phyloP scores from a whole-genome alignment of 2,329 filamentous ascomycete genomes.

The Meredithiella fracta region DNA sequence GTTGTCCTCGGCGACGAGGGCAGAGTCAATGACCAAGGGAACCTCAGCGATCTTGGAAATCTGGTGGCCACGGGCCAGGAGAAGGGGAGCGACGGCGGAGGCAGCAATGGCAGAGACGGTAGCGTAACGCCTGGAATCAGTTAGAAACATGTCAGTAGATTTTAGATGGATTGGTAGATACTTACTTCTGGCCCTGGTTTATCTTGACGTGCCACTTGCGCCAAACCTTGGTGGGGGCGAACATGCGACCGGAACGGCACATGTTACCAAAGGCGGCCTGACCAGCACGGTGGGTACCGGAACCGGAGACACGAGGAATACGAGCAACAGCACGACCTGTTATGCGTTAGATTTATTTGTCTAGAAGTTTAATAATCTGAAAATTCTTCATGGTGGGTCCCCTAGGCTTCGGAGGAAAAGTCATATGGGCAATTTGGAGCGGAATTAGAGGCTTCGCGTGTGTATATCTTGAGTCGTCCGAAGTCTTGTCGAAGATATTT shows the following conservation, averaged over 20 bases:
- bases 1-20: slow-evolving; percentile 63
- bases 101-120: slow-evolving; percentile 94
- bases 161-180: slow-evolving; percentile 15
- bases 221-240: slow-evolving; percentile 99
- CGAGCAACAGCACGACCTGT: slow-evolving; percentile 94
- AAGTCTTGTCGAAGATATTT: too few relatives aligned
- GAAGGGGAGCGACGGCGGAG: slow-evolving; percentile 83
- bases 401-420: not conserved
- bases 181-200: slow-evolving; percentile 94
- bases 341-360: slow-evolving; percentile 8
- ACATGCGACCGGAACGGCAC: slow-evolving; percentile 99
- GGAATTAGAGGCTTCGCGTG: too few relatives aligned
- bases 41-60: slow-evolving; percentile 86
- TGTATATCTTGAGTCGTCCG: too few relatives aligned
- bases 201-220: slow-evolving; percentile 99
- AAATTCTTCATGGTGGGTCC: slow-evolving; percentile 1
- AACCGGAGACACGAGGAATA: slow-evolving; percentile 99
- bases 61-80: slow-evolving; percentile 94
- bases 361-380: not conserved
- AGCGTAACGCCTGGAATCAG: slow-evolving; percentile 64
- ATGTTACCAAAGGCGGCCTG: slow-evolving; percentile 99
- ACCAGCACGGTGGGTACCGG: slow-evolving; percentile 99
- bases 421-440: too few relatives aligned
- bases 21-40: slow-evolving; percentile 86
- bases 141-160: slow-evolving; percentile 15